Evolutionary conservation across 352 stramenopile species (phyloP).

Genomic region (Globisporangium spinosum): DNA sequence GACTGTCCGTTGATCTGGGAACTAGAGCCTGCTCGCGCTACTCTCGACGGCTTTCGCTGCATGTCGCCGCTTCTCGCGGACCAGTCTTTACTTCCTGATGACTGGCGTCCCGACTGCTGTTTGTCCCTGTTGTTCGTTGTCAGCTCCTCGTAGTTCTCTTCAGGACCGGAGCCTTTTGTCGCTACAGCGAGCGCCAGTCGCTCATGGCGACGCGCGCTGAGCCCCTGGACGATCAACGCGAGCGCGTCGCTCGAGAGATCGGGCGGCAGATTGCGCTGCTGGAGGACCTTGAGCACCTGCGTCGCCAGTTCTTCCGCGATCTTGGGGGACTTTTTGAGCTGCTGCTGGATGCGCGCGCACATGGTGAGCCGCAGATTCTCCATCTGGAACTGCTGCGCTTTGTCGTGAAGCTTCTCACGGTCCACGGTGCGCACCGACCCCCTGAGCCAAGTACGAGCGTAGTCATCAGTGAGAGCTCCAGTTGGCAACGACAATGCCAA

Average conservation of each 20-base stretch:
- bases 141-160: neutral
- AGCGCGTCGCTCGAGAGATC: slow-evolving; percentile 44
- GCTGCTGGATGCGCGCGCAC: slow-evolving; percentile 71
- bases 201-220: slow-evolving; percentile 33
- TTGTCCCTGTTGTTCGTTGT: slow-evolving; percentile 10
- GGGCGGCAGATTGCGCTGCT: slow-evolving; percentile 33
- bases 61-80: slow-evolving; percentile 13
- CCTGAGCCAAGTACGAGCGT: slow-evolving; percentile 9
- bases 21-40: neutral
- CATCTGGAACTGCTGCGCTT: slow-evolving; percentile 67
- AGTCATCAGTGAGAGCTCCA: neutral
- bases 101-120: slow-evolving; percentile 18
- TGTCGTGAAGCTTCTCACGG: slow-evolving; percentile 64
- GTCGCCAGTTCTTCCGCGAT: slow-evolving; percentile 59
- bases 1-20: neutral
- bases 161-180: neutral
- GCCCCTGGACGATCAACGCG: slow-evolving; percentile 35
- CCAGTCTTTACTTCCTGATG: slow-evolving; percentile 22
- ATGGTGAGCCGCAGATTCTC: slow-evolving; percentile 63
- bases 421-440: slow-evolving; percentile 55
- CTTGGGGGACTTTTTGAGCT: slow-evolving; percentile 58
- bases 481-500: neutral
- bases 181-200: slow-evolving; percentile 26
- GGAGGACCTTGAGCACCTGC: slow-evolving; percentile 49
- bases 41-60: slow-evolving; percentile 4